A percentile compares a stretch with the other conserved stretches of the same genome.
Conservation (phyloP, 495 filamentous ascomycete genomes). For the Neurospora sp. region DNA sequence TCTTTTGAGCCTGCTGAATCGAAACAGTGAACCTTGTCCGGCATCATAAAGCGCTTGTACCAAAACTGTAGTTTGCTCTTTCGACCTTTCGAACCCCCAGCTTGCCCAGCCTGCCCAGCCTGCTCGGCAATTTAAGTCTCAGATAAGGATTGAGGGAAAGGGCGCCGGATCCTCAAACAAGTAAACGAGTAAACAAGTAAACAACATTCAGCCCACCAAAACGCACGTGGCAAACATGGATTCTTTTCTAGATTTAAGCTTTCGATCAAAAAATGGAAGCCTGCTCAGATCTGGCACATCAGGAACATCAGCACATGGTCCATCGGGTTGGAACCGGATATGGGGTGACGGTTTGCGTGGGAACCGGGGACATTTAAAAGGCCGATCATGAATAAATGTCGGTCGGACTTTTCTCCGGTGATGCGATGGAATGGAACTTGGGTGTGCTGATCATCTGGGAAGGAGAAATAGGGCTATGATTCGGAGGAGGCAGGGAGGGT, state of each 20-base stretch:
- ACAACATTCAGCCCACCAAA: neutral
- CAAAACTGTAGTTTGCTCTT: neutral
- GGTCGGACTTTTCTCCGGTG: neutral
- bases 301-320: neutral
- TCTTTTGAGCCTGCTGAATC: neutral
- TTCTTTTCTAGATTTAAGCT: neutral
- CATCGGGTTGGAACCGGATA: neutral
- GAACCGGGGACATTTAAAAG: neutral
- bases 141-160: neutral
- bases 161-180: neutral
- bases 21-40: neutral
- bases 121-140: neutral
- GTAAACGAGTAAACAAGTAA: neutral
- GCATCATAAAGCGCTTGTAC: neutral
- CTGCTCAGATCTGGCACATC: neutral
- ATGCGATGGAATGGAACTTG: neutral
- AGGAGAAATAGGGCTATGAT: neutral
- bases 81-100: neutral
- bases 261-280: neutral
- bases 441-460: neutral
- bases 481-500: neutral
- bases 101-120: neutral
- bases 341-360: neutral
- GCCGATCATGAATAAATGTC: neutral
- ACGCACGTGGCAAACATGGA: neutral